A percentile compares a stretch with the other conserved stretches of the same genome.
Evolutionary conservation across 768 basidiomycete species (phyloP).

Genomic region (Antrodiella citrinella): DNA sequence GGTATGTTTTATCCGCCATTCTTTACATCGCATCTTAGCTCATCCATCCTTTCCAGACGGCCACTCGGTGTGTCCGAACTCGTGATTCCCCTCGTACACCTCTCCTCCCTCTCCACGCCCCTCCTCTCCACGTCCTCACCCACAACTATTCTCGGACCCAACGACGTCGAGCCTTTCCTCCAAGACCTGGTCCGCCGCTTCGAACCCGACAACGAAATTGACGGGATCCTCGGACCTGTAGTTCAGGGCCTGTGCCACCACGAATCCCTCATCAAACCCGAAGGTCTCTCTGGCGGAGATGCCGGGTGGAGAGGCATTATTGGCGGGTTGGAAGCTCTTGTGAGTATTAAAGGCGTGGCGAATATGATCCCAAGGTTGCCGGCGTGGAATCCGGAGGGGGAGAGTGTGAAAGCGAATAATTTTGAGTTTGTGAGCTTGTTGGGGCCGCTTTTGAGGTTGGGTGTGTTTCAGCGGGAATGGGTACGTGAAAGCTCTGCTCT

Average conservation of each 20-base stretch:
- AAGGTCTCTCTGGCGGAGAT: slow-evolving; percentile 67
- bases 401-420: slow-evolving; percentile 43
- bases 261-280: slow-evolving; percentile 51
- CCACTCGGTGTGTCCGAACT: slow-evolving; percentile 74
- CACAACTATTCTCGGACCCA: slow-evolving; percentile 45
- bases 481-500: slow-evolving; percentile 32
- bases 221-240: slow-evolving; percentile 71
- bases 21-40: neutral
- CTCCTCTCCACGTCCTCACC: slow-evolving; percentile 41
- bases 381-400: slow-evolving; percentile 54
- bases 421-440: slow-evolving; percentile 67
- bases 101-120: slow-evolving; percentile 62
- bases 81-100: slow-evolving; percentile 68
- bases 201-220: slow-evolving; percentile 70
- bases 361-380: slow-evolving; percentile 67
- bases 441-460: slow-evolving; percentile 78
- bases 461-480: slow-evolving; percentile 87
- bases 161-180: slow-evolving; percentile 74
- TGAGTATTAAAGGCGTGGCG: slow-evolving; percentile 78
- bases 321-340: slow-evolving; percentile 71
- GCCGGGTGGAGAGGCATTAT: slow-evolving; percentile 82
- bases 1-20: slow-evolving; percentile 35
- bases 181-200: slow-evolving; percentile 79
- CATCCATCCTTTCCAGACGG: slow-evolving; percentile 35
- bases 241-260: slow-evolving; percentile 56